A percentile compares a stretch with the other conserved stretches of the same genome.
Evolutionary conservation across 139 green algal genomes (phyloP).

Genomic region (Volvox africanus): DNA sequence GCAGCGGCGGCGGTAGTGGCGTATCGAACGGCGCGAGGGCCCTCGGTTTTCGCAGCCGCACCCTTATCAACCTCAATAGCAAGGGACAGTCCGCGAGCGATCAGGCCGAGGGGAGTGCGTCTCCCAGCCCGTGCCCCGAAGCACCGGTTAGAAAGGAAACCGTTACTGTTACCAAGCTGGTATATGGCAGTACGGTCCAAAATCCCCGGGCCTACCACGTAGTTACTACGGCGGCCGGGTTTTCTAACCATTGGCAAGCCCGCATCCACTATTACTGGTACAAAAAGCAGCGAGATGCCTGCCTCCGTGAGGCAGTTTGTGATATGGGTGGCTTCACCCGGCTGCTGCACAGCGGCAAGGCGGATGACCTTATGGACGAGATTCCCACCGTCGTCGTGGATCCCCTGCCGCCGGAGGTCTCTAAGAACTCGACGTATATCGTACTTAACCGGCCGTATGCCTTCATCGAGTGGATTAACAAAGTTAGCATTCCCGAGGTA

Average conservation of each 20-base stretch:
- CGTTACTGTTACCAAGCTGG: conserved; percentile 39
- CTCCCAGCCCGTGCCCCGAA: neutral
- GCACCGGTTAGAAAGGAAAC: neutral
- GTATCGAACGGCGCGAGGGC: neutral
- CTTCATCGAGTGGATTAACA: conserved; percentile 86
- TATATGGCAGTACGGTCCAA: conserved; percentile 42
- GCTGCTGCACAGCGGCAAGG: conserved; percentile 79
- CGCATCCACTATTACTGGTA: conserved; percentile 63
- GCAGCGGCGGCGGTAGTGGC: neutral
- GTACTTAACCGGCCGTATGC: conserved; percentile 95
- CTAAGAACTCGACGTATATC: conserved; percentile 81
- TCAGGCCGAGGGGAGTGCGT: neutral
- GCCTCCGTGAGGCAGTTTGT: conserved; percentile 65
- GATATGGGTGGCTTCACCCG: conserved; percentile 46
- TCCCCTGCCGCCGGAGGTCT: conserved; percentile 76
- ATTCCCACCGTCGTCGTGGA: conserved; percentile 95
- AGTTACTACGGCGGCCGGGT: conserved; percentile 82
- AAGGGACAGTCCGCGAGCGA: no score
- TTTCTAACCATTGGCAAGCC: conserved; percentile 82
- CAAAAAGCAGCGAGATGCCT: conserved; percentile 78
- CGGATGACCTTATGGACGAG: conserved; percentile 96
- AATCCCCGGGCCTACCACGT: conserved; percentile 77
- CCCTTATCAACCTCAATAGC: neutral
- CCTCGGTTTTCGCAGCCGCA: neutral
- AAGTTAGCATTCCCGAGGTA: conserved; percentile 43